Base-by-base conservation (phyloP, 164 flowering plant genomes). In the Umbilicus rupestris region DNA sequence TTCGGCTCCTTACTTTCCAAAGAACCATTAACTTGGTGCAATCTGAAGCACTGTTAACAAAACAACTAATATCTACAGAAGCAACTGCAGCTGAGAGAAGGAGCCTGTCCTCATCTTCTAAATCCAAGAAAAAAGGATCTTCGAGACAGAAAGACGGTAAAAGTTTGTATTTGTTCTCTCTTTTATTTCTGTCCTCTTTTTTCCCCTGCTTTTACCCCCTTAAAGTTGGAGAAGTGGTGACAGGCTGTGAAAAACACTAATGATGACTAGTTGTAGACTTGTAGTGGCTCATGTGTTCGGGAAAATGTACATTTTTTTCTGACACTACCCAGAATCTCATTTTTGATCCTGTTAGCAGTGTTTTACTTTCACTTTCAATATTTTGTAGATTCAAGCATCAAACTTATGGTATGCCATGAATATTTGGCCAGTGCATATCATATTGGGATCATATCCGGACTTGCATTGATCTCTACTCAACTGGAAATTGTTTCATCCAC, bases 391-490 rank as follows among this genome's bases (percentile, higher is more conserved):
- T 44, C 77, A 59, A 76, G 73, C 69, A 69, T 68, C 62, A 69
- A 68, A 65, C 52, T 83, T 76, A 75, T 73, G 70, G 84, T 85
- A 39, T 80, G 82, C 78, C 97, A 94, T 72, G 77, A 68, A 74
- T 86, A 78, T 74, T 76, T 94, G 73, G 97, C 96, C 30, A 87
- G 97, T 81, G 82, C 92, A 62, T 94, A 94, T 75, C 98, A 90
- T 65, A 78, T 75, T 63, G 97, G 92, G 67, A 89, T 89, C 47
- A 74, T 94, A 73, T 77, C 95, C 70, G 98, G 98, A 22, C 82
- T 90, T 72, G 65, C 77, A 64, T 65, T 94, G 82, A 80, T 86
- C 49, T 80, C 87, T 41, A 75, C 87, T 42, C 73, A 77, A 70
- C 70, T 90, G 84, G 85, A 80, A 75, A 75, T 65, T 39, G 52